Evolutionary conservation across 83 land plant species (phyloP).

Genomic region (Thuja plicata): DNA sequence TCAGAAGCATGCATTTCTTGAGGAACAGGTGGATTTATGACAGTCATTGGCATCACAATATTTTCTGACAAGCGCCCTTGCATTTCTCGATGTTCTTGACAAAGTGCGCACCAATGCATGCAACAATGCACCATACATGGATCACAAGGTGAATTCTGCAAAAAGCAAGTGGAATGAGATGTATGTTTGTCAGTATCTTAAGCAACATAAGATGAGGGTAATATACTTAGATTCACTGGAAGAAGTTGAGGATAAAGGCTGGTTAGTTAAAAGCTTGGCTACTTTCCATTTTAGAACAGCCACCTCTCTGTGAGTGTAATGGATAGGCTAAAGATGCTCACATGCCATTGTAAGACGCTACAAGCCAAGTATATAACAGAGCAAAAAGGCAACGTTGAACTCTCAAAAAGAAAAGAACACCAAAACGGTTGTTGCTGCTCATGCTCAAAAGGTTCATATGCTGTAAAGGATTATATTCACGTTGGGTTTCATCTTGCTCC

Average conservation of each 20-base stretch:
- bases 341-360: neutral
- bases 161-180: constrained; percentile 2
- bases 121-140: constrained; percentile 98
- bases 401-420: neutral
- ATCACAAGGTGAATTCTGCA: constrained; percentile 95
- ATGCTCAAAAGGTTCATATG: neutral
- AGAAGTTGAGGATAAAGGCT: neutral
- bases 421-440: neutral
- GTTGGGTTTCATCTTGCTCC: neutral
- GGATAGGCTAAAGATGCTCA: neutral
- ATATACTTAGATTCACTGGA: neutral
- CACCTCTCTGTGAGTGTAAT: neutral
- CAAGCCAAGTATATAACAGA: neutral
- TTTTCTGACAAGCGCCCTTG: constrained; percentile 81
- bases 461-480: neutral
- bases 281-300: neutral
- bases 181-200: neutral
- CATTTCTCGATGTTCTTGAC: constrained; percentile 98
- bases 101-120: constrained; percentile 94
- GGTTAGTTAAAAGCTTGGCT: neutral
- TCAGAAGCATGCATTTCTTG: constrained; percentile 70
- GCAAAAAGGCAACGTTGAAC: neutral
- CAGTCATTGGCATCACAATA: constrained; percentile 58
- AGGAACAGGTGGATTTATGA: constrained; percentile 72
- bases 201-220: neutral